phyloP scores from a whole-genome alignment of 345 rosid genomes.

The Mallotus nudiflorus region DNA sequence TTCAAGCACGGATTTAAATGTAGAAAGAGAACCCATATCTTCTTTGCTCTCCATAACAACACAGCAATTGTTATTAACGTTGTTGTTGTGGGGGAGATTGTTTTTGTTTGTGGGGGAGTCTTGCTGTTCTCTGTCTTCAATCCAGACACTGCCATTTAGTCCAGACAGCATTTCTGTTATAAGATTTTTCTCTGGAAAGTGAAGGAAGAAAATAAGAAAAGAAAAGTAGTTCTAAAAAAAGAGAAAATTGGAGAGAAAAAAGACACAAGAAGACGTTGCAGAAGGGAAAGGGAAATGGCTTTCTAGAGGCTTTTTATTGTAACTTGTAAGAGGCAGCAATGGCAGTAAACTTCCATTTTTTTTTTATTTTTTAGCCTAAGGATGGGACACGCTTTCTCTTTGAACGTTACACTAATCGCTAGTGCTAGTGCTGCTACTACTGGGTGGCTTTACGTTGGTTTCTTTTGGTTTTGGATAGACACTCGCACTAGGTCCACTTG shows the following conservation, averaged over 20 bases:
- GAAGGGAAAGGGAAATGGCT: conserved; percentile 37
- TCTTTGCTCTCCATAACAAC: conserved; percentile 32
- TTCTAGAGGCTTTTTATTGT: conserved; percentile 9
- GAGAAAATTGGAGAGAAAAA: neutral
- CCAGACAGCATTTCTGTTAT: conserved; percentile 39
- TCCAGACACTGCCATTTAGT: conserved; percentile 36
- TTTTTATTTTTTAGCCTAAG: too few species aligned
- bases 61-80: conserved; percentile 7
- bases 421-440: conserved; percentile 8
- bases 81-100: too few species aligned
- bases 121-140: conserved; percentile 39
- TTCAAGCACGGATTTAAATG: conserved; percentile 55
- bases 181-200: conserved; percentile 17
- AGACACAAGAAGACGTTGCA: conserved; percentile 46
- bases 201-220: conserved; percentile 6
- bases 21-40: conserved; percentile 43
- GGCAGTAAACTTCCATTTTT: neutral
- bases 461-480: neutral
- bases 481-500: conserved; percentile 7
- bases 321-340: conserved; percentile 10
- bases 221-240: neutral
- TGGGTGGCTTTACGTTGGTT: neutral
- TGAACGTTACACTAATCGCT: conserved; percentile 37
- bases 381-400: conserved; percentile 24
- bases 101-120: conserved; percentile 31